These are phyloP conservation scores for Brettanomyces bruxellensis DNA, from an alignment of 805 yeast species.

Conservation along the genomic window DNA sequence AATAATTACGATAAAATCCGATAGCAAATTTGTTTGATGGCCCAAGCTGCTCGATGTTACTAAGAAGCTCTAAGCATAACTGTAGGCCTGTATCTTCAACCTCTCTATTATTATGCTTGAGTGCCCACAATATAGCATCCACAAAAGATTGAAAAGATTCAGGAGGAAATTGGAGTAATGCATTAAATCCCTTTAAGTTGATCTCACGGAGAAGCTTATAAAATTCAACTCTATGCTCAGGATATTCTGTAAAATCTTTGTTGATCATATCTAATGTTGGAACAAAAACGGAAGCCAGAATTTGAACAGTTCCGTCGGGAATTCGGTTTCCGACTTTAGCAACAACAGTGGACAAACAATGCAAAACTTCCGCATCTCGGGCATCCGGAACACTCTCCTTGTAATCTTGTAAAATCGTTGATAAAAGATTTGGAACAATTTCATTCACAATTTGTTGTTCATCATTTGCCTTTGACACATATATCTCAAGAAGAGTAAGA, in stretches of 20 bases:
- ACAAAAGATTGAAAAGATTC: constrained; percentile 85
- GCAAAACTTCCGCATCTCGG: constrained; percentile 94
- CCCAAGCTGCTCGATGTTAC: constrained; percentile 75
- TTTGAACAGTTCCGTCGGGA: constrained; percentile 80
- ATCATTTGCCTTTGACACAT: constrained; percentile 79
- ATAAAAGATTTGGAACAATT: constrained; percentile 72
- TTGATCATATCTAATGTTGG: constrained; percentile 93
- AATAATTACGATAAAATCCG: constrained; percentile 82
- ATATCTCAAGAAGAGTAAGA: constrained; percentile 79
- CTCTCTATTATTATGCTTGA: constrained; percentile 94
- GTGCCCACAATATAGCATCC: constrained; percentile 96
- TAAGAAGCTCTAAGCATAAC: constrained; percentile 72
- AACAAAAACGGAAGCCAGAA: constrained; percentile 86
- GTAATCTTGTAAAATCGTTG: constrained; percentile 85
- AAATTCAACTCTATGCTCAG: constrained; percentile 96
- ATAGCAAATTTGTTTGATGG: constrained; percentile 57
- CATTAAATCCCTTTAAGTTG: constrained; percentile 75
- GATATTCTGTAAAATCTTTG: constrained; percentile 91
- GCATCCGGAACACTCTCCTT: constrained; percentile 87
- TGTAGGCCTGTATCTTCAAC: constrained; percentile 89
- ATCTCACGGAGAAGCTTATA: constrained; percentile 84
- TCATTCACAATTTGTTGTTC: constrained; percentile 75
- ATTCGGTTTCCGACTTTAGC: constrained; percentile 79
- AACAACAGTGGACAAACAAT: constrained; percentile 88
- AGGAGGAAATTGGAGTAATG: constrained; percentile 80